A percentile compares a stretch with the other conserved stretches of the same genome.
These are phyloP conservation scores for Termitomyces sp. DNA, from an alignment of 768 basidiomycete genomes.

Conservation along the genomic window DNA sequence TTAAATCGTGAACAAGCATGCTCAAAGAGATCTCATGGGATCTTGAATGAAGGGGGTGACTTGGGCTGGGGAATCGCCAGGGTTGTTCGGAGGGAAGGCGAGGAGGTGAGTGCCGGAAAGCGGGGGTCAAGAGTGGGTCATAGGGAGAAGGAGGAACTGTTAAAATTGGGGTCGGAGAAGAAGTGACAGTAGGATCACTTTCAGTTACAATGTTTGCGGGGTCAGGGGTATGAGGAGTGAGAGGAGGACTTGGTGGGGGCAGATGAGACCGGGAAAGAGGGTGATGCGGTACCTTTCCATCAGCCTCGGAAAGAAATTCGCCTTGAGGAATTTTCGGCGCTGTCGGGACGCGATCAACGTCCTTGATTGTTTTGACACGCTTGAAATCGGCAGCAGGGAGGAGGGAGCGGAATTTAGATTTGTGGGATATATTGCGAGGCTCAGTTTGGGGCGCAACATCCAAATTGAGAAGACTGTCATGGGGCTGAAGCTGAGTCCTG, in stretches of 20 bases:
- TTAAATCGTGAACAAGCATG: conserved; percentile 50
- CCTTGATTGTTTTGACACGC: conserved; percentile 16
- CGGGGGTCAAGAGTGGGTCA: conserved; percentile 66
- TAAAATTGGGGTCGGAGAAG: conserved; percentile 24
- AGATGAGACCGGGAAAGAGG: conserved; percentile 13
- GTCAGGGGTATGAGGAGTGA: conserved; percentile 32
- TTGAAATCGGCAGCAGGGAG: conserved; percentile 19
- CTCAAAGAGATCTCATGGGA: conserved; percentile 60
- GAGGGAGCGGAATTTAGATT: conserved; percentile 39
- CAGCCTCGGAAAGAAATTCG: conserved; percentile 16
- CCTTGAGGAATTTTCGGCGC: conserved; percentile 19
- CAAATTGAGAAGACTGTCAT: conserved; percentile 38
- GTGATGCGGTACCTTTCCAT: conserved; percentile 14
- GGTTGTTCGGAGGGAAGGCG: conserved; percentile 75
- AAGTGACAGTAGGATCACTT: conserved; percentile 17
- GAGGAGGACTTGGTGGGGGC: conserved; percentile 28
- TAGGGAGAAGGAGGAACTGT: conserved; percentile 66
- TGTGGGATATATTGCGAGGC: conserved; percentile 28
- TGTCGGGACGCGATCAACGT: conserved; percentile 9
- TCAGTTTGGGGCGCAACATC: conserved; percentile 34
- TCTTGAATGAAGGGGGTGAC: conserved; percentile 65
- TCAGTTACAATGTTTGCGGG: conserved; percentile 16
- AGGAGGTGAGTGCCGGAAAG: conserved; percentile 73
- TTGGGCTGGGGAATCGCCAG: conserved; percentile 77
- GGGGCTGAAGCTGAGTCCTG: conserved; percentile 27